Conservation (phyloP, 805 yeast species). For the Brettanomyces custersianus region DNA sequence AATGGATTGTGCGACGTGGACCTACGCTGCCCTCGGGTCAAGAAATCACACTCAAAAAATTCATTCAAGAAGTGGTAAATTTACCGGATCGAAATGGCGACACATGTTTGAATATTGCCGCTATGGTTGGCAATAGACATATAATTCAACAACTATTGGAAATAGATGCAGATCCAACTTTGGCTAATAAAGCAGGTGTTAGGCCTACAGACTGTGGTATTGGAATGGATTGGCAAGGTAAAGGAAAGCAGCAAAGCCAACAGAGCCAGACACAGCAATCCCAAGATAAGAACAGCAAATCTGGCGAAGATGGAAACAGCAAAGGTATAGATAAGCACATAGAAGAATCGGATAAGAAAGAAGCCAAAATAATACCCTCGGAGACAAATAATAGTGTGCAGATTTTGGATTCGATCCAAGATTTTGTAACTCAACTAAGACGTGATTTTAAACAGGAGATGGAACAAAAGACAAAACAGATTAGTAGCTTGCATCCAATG, state of each 20-base stretch:
- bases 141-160: constrained; percentile 75
- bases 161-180: constrained; percentile 76
- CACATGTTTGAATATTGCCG: constrained; percentile 88
- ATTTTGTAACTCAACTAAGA: constrained; percentile 43
- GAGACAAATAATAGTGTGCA: constrained; percentile 21
- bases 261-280: constrained; percentile 2
- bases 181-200: constrained; percentile 79
- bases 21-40: constrained; percentile 32
- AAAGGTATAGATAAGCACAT: background rate
- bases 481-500: constrained; percentile 44
- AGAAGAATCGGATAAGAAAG: background rate
- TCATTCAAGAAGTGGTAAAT: constrained; percentile 67
- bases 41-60: constrained; percentile 41
- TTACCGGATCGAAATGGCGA: constrained; percentile 92
- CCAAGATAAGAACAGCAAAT: background rate
- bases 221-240: constrained; percentile 24
- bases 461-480: constrained; percentile 38
- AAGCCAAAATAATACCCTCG: background rate
- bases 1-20: constrained; percentile 65
- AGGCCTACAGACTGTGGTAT: constrained; percentile 84
- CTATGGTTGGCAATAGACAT: constrained; percentile 75
- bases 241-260: background rate
- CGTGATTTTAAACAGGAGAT: constrained; percentile 53
- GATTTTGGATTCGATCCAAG: constrained; percentile 42
- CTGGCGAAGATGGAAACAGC: background rate